These are phyloP conservation scores for Limnanthes douglasii DNA, from an alignment of 345 rosid species.

Conservation along the genomic window DNA sequence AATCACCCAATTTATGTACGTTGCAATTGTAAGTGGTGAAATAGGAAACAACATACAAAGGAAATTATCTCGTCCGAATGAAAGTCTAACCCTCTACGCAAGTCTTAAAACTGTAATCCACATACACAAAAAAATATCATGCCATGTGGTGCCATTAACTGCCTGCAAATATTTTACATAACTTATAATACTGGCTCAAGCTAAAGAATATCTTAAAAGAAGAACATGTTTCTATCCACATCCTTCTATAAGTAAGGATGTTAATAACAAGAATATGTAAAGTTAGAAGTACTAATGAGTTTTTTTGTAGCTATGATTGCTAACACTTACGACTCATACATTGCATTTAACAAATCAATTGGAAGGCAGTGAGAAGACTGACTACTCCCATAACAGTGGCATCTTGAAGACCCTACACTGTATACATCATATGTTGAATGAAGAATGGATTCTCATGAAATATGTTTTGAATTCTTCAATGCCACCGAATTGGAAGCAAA, in stretches of 20 bases:
- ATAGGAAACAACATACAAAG: slow-evolving; percentile 72
- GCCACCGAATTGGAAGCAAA: slow-evolving; percentile 50
- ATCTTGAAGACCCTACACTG: slow-evolving; percentile 24
- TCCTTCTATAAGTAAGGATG: slow-evolving; percentile 6
- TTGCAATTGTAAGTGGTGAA: slow-evolving; percentile 67
- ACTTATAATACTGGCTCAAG: slow-evolving; percentile 39
- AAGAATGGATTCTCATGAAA: slow-evolving; percentile 43
- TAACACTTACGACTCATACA: slow-evolving; percentile 71
- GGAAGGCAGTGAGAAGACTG: slow-evolving; percentile 80
- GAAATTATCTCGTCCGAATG: slow-evolving; percentile 37
- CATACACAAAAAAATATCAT: slow-evolving; percentile 72
- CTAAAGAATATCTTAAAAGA: slow-evolving; percentile 11
- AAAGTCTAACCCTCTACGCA: slow-evolving; percentile 76
- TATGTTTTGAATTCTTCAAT: slow-evolving; percentile 40
- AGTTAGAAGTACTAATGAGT: slow-evolving; percentile 43
- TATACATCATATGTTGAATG: slow-evolving; percentile 38
- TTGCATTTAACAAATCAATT: slow-evolving; percentile 81
- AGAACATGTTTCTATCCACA: background rate
- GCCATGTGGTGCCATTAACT: slow-evolving; percentile 67
- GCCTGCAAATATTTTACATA: slow-evolving; percentile 80
- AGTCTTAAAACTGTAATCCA: slow-evolving; percentile 94
- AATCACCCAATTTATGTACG: slow-evolving; percentile 74
- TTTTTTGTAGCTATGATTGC: slow-evolving; percentile 54
- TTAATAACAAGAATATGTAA: slow-evolving; percentile 10
- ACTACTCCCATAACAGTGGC: slow-evolving; percentile 59